Base-by-base conservation (phyloP, 2,329 filamentous ascomycete genomes). In the Ascochyta fabae region DNA sequence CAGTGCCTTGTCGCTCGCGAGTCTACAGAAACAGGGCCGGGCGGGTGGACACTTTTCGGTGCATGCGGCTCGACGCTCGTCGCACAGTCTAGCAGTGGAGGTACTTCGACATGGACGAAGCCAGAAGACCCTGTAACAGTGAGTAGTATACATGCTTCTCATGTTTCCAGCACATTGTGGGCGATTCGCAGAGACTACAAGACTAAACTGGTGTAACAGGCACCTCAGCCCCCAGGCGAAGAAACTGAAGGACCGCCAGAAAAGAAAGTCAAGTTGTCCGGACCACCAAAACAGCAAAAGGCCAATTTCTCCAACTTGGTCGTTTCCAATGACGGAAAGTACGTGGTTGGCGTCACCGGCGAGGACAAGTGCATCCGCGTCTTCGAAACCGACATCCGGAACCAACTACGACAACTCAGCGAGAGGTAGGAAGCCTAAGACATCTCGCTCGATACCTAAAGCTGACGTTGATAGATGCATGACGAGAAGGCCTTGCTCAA, bases 281-380 rank as follows among this genome's bases (percentile, higher is more conserved):
- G 50, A 42, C 63, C 64, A 31, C 61, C 67, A 34, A 48, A 61
- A 55, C 69, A 71, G 24, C 65, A 69, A 26, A 74, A 80, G 56
- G 84, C 88, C 5, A 86, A 88, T 66, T 84, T 97, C 50, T 88
- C 88, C 55, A 85, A 88, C 59, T 72, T 97, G 61, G 80, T 84
- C 22, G 77, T 84, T 26, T 88, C 91, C 0, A 74, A 80, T 13
- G 81, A 90, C 62, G 85, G 87, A 13, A 81, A 84, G 38, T 81
- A 96, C 76, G 74, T 96, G 19, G 79, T 96, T 38, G 90, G 87
- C 22, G 85, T 96, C 27, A 96, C 92, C 8, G 88, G 86, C n/a
- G 91, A 96, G 68, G 95, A 98, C 80, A 99, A 99, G 79, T 87
- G 85, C 45, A 83, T 99, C 36, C 90, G 91, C 74, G 91, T 97